phyloP scores from a whole-genome alignment of 192 early-diverging fungal species.

The Coemansia sp. region DNA sequence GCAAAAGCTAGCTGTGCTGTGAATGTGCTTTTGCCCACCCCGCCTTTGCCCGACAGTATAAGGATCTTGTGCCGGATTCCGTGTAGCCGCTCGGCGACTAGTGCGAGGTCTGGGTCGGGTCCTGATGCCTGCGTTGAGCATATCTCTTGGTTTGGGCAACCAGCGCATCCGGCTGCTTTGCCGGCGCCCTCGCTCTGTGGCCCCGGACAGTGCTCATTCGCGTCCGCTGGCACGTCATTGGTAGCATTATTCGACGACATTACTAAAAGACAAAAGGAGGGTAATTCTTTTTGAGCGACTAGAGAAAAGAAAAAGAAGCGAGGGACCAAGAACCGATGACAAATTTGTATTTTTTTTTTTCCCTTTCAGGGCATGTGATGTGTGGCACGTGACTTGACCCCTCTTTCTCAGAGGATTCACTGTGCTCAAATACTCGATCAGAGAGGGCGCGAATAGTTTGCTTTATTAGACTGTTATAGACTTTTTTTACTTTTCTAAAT shows the following conservation, averaged over 20 bases:
- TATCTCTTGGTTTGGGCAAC: constrained; percentile 80
- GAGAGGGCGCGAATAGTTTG: no score
- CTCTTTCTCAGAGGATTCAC: no score
- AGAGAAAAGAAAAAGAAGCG: background rate
- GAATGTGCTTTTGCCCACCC: constrained; percentile 95
- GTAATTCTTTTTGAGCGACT: no score
- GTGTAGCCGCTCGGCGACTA: constrained; percentile 66
- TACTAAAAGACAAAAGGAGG: constrained; percentile 3
- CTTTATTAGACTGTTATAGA: no score
- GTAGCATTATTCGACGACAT: background rate
- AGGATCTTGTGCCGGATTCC: constrained; percentile 83
- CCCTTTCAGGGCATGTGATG: no score
- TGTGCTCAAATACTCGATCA: no score
- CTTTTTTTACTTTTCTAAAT: background rate
- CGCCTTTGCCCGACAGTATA: constrained; percentile 96
- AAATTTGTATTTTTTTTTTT: no score
- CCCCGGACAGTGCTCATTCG: constrained; percentile 79
- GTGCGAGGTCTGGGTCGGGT: constrained; percentile 75
- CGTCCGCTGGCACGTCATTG: no score
- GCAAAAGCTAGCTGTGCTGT: constrained; percentile 88
- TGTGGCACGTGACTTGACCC: background rate
- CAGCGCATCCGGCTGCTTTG: constrained; percentile 73
- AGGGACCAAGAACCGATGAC: no score
- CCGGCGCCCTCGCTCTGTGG: constrained; percentile 74
- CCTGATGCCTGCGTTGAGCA: constrained; percentile 79